These are phyloP conservation scores for Pholiota molesta DNA, from an alignment of 768 basidiomycete genomes.

Conservation along the genomic window DNA sequence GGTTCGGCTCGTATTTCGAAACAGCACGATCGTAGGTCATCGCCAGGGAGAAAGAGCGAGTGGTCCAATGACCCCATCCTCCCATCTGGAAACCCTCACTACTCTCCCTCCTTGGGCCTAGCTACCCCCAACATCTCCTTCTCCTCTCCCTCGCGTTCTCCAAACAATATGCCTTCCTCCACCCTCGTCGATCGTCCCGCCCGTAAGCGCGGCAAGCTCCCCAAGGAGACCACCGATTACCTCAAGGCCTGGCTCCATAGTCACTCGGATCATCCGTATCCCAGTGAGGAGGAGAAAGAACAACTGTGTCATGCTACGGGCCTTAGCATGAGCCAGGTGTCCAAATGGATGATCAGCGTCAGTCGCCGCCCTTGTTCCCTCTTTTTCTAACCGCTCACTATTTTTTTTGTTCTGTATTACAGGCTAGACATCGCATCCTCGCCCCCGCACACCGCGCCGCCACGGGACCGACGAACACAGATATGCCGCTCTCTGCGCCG, in stretches of 20 bases:
- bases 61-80: constrained; percentile 65
- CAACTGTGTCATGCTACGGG: constrained; percentile 85
- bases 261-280: constrained; percentile 89
- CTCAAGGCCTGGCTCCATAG: constrained; percentile 88
- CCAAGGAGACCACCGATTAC: constrained; percentile 89
- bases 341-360: constrained; percentile 93
- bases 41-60: constrained; percentile 64
- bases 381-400: constrained; percentile 11
- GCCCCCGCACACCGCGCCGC: constrained; percentile 81
- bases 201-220: constrained; percentile 85
- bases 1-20: constrained; percentile 73
- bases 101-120: constrained; percentile 45
- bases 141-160: constrained; percentile 55
- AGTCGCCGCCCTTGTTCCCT: constrained; percentile 21
- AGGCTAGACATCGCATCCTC: constrained; percentile 84
- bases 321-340: constrained; percentile 87
- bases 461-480: constrained; percentile 67
- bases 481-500: constrained; percentile 56
- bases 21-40: constrained; percentile 64
- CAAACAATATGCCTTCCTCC: constrained; percentile 49
- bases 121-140: constrained; percentile 41
- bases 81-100: constrained; percentile 40
- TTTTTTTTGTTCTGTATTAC: constrained; percentile 17
- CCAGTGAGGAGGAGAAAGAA: constrained; percentile 90
- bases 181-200: constrained; percentile 75